Conservation (phyloP, 257 asterid genomes). For the Cordia subcordata region DNA sequence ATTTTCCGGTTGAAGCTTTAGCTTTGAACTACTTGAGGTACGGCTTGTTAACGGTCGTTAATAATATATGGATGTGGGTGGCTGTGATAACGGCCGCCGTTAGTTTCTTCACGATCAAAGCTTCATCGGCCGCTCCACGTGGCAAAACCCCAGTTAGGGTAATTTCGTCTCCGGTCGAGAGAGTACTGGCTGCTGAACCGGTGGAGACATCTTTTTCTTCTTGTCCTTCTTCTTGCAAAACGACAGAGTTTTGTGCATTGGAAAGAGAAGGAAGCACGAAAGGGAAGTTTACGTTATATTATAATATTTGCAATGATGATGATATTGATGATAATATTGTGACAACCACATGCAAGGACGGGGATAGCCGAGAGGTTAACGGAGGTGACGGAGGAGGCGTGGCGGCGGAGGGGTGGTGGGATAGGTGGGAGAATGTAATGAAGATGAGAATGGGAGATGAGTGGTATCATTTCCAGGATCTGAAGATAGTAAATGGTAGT, state of each 20-base stretch:
- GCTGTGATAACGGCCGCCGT: slow-evolving; percentile 67
- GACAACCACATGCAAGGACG: not conserved
- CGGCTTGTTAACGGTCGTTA: slow-evolving; percentile 47
- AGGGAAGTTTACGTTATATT: slow-evolving; percentile 48
- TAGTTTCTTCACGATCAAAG: slow-evolving; percentile 51
- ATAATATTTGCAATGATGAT: slow-evolving; percentile 3
- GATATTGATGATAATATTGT: not conserved
- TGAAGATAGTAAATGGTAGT: slow-evolving; percentile 47
- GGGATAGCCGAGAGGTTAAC: not conserved
- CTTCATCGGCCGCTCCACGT: slow-evolving; percentile 9
- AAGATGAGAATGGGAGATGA: slow-evolving; percentile 46
- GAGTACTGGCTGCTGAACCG: not conserved
- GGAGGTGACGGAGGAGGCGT: not conserved
- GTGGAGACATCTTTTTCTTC: not conserved
- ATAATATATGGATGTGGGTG: slow-evolving; percentile 60
- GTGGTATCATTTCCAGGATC: slow-evolving; percentile 53
- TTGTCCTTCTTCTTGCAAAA: not conserved
- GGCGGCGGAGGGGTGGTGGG: slow-evolving; percentile 21
- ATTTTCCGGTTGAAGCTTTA: slow-evolving; percentile 54
- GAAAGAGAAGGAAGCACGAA: slow-evolving; percentile 41
- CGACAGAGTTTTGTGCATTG: slow-evolving; percentile 1
- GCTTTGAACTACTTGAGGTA: slow-evolving; percentile 46
- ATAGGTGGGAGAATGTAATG: slow-evolving; percentile 39
- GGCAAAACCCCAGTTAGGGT: slow-evolving; percentile 2
- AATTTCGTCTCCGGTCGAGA: slow-evolving; percentile 6